Evolutionary conservation across 306 rosid species (phyloP), one percentile per base, ranked within the genome.

Genomic region (Luffa aegyptiaca): DNA sequence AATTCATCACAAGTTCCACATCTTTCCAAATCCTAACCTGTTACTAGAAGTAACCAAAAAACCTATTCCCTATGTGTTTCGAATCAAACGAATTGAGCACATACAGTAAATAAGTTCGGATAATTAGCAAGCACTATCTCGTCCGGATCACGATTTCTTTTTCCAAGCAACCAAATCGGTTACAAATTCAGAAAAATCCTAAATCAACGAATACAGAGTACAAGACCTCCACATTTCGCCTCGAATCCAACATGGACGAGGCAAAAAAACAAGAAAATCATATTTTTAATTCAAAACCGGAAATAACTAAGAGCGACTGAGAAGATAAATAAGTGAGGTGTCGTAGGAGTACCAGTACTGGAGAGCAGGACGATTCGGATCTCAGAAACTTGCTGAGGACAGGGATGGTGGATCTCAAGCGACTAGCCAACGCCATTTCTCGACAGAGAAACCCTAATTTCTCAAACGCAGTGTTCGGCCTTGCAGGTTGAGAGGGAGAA

Each of bases 371-470:
- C 42, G 82, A 65, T 9, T 68, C 55, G 8, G 68, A 68, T n/a
- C 65, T 68, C 53, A 52, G 36, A 66, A 79, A 26, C 68, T 68
- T 66, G 53, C 12, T 68, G 82, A 79, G 82, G 66, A 68, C 64
- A 42, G 77, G 53, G 14, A 79, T n/a, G 39, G 76, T 52, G 37
- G 77, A 79, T 79, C 55, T 20, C 55, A 79, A 37, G 14, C 77
- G 82, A 61, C 41, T 71, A 66, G 66, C 77, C 26, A 69, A 48
- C 59, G 82, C 66, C 82, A 79, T 79, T 79, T 65, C 61, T 46
- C 14, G 48, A 46, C 31, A 53, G 31, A 41, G 53, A 78, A 33
- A 46, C 81, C 62, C 75, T 46, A 44, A 62, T 17, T 44, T 26
- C 62, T 56, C 20, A 46, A 48, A 73, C 44, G 44, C 41, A 16